Base-by-base conservation (phyloP, 2,329 filamentous ascomycete species). In the Leptographium procerum region DNA sequence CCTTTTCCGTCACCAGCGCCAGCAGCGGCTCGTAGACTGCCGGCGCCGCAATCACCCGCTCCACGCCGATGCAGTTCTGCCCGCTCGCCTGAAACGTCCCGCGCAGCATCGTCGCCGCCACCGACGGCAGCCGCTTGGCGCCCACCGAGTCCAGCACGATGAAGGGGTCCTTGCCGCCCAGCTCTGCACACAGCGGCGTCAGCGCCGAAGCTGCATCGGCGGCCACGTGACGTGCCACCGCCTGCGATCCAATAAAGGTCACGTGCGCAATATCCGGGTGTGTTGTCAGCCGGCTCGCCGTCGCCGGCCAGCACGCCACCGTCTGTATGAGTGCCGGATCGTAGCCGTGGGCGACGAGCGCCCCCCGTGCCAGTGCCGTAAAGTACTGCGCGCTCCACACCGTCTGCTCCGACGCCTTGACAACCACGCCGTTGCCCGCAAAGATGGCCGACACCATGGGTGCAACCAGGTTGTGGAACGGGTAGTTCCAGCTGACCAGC, bases 31-130 rank as follows among this genome's bases (percentile, higher is more conserved):
- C 78, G 74, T 97, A 95, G 56, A 89, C 79, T n/a, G 75, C 76
- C 1, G 89, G 86, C 19, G 88, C 80, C 28, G 87, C 89, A 65
- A 97, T 86, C 67, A 97, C 86, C 58, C 94, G 88, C 75, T 99
- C 94, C 64, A 96, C 92, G 58, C 94, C 94, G 68, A 99, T 92
- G 73, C 94, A 99, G 74, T 99, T 99, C 72, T 99, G 94, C 1
- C 94, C 94, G 19, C 91, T 87, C 56, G 91, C 91, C 72, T 99
- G 94, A 73, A 97, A 99, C 11, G 89, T 90, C 56, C 92, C 94
- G 57, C 94, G 85, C 74, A 99, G 86, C 62, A 97, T 82, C 62
- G 95, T 87, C 62, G 91, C 88, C 45, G 83, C 81, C 55, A 97
- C 85, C 48, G 87, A 83, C 5, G 82, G 73, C 60, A 97, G 77